Evolutionary conservation across 768 basidiomycete genomes (phyloP).

Genomic region (Psilocybe cyanescens): DNA sequence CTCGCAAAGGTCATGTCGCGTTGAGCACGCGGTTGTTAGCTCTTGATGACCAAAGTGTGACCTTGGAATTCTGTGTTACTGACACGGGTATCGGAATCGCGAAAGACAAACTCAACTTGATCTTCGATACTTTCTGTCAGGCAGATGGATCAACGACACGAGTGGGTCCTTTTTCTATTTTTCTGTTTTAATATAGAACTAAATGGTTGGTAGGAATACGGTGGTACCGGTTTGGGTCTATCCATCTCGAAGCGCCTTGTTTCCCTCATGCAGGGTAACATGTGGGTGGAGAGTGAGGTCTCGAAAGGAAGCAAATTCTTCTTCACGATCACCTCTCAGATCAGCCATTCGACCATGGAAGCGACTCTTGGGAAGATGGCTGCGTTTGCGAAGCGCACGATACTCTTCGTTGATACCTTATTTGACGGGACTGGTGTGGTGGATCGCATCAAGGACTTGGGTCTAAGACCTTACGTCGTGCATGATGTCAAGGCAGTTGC

Average conservation of each 20-base stretch:
- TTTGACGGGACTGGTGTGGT: slow-evolving; percentile 77
- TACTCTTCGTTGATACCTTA: slow-evolving; percentile 91
- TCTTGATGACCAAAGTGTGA: slow-evolving; percentile 81
- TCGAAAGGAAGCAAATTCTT: slow-evolving; percentile 93
- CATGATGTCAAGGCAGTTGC: slow-evolving; percentile 81
- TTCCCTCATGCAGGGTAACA: slow-evolving; percentile 95
- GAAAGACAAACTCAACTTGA: slow-evolving; percentile 96
- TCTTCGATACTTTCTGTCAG: slow-evolving; percentile 99
- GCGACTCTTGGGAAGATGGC: slow-evolving; percentile 77
- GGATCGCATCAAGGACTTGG: slow-evolving; percentile 76
- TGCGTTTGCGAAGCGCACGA: slow-evolving; percentile 85
- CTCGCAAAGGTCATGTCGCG: slow-evolving; percentile 86
- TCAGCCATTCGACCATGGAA: slow-evolving; percentile 76
- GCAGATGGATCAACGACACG: slow-evolving; percentile 98
- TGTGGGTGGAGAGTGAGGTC: slow-evolving; percentile 98
- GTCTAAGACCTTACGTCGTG: slow-evolving; percentile 76
- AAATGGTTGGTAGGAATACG: slow-evolving; percentile 73
- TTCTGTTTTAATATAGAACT: not conserved
- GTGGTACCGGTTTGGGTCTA: slow-evolving; percentile 93
- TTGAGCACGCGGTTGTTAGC: slow-evolving; percentile 83
- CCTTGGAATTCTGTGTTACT: slow-evolving; percentile 94
- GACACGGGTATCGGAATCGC: slow-evolving; percentile 99
- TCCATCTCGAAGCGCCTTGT: slow-evolving; percentile 98
- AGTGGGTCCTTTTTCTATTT: slow-evolving; percentile 47
- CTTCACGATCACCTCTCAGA: slow-evolving; percentile 92